These are phyloP conservation scores for Mortierella sp. DNA, from an alignment of 371 early-diverging fungal species.

Conservation along the genomic window DNA sequence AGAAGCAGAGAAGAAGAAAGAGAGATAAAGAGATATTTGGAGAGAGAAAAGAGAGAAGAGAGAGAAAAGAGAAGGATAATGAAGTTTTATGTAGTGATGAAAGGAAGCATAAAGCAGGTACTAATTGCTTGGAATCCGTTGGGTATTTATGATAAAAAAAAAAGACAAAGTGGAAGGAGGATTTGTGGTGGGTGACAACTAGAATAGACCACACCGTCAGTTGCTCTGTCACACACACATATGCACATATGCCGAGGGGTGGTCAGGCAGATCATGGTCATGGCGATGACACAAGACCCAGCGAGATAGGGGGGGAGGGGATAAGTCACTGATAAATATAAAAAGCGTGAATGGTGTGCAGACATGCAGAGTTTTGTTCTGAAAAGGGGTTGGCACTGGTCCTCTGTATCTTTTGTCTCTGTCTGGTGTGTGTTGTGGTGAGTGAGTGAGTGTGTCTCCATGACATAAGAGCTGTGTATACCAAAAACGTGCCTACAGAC, in stretches of 20 bases:
- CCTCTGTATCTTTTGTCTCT: too few relatives aligned
- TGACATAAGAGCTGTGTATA: too few relatives aligned
- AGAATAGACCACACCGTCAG: background rate
- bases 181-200: background rate
- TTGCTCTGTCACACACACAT: conserved; percentile 9
- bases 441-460: too few relatives aligned
- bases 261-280: background rate
- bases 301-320: background rate
- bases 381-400: background rate
- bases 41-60: conserved; percentile 2
- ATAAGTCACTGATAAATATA: background rate
- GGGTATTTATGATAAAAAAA: background rate
- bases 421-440: too few relatives aligned
- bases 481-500: too few relatives aligned
- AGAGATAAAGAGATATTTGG: background rate
- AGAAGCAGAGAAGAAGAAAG: background rate
- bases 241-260: background rate
- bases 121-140: background rate
- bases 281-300: background rate
- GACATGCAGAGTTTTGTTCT: background rate
- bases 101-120: background rate
- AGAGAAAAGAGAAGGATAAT: background rate
- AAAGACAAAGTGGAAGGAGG: background rate
- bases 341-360: too few relatives aligned
- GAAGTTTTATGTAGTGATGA: background rate